These are phyloP conservation scores for Diplodia intermedia DNA, from an alignment of 2,329 filamentous ascomycete genomes.

Conservation along the genomic window DNA sequence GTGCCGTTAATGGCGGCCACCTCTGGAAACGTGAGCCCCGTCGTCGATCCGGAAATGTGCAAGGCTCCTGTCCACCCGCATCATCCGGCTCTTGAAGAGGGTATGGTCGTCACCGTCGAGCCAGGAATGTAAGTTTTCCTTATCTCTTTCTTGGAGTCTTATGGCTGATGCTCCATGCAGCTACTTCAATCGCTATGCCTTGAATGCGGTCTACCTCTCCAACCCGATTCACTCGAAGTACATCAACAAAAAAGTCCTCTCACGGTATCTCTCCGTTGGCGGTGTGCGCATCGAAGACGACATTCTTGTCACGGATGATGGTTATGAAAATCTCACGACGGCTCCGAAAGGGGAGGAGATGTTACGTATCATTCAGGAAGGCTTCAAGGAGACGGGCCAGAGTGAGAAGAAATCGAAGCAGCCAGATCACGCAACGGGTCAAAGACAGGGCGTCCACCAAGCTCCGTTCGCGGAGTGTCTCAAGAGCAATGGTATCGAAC, in stretches of 20 bases:
- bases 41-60: slow-evolving; percentile 43
- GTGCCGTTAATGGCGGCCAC: slow-evolving; percentile 26
- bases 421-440: background rate
- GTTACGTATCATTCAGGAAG: slow-evolving; percentile 59
- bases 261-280: slow-evolving; percentile 82
- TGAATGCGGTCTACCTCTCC: slow-evolving; percentile 74
- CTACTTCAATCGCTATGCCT: slow-evolving; percentile 91
- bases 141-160: background rate
- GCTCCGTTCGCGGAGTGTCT: background rate
- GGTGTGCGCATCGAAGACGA: slow-evolving; percentile 78
- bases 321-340: slow-evolving; percentile 75
- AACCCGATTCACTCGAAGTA: slow-evolving; percentile 75
- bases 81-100: slow-evolving; percentile 54
- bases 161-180: slow-evolving; percentile 56
- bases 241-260: slow-evolving; percentile 75
- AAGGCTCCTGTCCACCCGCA: slow-evolving; percentile 43
- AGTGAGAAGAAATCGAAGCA: background rate
- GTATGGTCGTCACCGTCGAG: slow-evolving; percentile 64
- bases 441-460: background rate
- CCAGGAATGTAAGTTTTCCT: slow-evolving; percentile 54
- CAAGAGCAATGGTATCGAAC: background rate
- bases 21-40: slow-evolving; percentile 41
- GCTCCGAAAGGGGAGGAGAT: slow-evolving; percentile 73
- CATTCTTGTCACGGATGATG: slow-evolving; percentile 72
- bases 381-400: background rate